A percentile compares a stretch with the other conserved stretches of the same genome.
Conservation (phyloP, 1,284 basidiomycete genomes). For the Melampsora larici-populina region DNA sequence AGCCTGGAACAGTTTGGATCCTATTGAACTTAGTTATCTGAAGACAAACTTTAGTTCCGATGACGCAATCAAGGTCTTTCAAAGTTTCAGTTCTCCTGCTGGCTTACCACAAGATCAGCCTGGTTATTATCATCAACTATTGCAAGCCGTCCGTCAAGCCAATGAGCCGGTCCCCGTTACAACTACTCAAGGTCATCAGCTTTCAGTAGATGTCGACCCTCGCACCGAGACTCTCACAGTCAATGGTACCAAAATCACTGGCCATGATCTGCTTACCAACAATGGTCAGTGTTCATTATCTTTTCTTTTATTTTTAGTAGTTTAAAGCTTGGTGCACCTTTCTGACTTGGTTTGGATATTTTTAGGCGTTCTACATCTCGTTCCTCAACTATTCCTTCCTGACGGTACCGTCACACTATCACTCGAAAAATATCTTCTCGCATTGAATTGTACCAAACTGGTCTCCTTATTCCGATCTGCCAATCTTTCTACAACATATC, state of each 20-base stretch:
- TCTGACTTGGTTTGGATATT: slow-evolving; percentile 45
- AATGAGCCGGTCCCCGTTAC: slow-evolving; percentile 58
- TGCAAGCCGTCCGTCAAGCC: not conserved
- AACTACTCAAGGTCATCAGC: slow-evolving; percentile 65
- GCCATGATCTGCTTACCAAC: slow-evolving; percentile 81
- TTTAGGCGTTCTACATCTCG: slow-evolving; percentile 76
- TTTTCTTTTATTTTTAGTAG: not conserved
- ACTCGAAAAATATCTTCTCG: slow-evolving; percentile 84
- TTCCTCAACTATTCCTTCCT: slow-evolving; percentile 77
- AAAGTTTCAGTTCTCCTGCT: slow-evolving; percentile 60
- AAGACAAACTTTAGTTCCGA: slow-evolving; percentile 77
- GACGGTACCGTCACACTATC: slow-evolving; percentile 63
- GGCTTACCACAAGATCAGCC: slow-evolving; percentile 61
- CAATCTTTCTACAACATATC: slow-evolving; percentile 71
- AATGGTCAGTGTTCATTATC: slow-evolving; percentile 60
- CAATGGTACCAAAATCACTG: slow-evolving; percentile 63
- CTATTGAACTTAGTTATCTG: slow-evolving; percentile 73
- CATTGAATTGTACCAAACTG: slow-evolving; percentile 84
- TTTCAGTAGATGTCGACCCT: slow-evolving; percentile 62
- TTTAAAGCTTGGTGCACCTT: not conserved
- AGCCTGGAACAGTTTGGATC: slow-evolving; percentile 65
- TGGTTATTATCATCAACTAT: slow-evolving; percentile 65
- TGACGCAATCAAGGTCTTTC: slow-evolving; percentile 72
- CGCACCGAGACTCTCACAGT: slow-evolving; percentile 58
- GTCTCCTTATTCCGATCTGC: slow-evolving; percentile 81